Percentiles rank a stretch among this genome's conserved stretches.
These are phyloP conservation scores for Apiotrichum mycotoxinovorans DNA, from an alignment of 1,284 basidiomycete genomes.

Conservation along the genomic window DNA sequence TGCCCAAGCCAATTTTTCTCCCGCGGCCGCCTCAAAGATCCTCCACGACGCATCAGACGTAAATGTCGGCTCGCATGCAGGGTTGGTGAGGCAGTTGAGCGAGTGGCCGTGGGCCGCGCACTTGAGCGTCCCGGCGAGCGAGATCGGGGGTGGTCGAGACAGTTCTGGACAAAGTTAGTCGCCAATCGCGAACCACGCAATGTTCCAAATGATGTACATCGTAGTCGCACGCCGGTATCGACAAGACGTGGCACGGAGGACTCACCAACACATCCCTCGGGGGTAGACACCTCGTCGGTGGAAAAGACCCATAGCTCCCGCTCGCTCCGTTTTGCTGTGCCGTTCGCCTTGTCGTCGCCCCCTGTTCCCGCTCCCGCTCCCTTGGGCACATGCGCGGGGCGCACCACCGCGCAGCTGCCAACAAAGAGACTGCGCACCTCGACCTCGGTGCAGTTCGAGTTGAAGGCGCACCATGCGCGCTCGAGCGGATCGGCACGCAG, in stretches of 20 bases:
- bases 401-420: slow-evolving; percentile 12
- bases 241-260: neutral
- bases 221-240: neutral
- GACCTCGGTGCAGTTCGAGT: slow-evolving; percentile 5
- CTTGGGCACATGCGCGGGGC: neutral
- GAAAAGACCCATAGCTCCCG: slow-evolving; percentile 20
- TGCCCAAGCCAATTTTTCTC: slow-evolving; percentile 22
- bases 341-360: neutral
- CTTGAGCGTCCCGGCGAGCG: slow-evolving; percentile 8
- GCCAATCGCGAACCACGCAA: too few relatives aligned
- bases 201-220: neutral
- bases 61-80: slow-evolving; percentile 7
- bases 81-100: slow-evolving; percentile 8
- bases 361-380: neutral
- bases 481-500: slow-evolving; percentile 26
- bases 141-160: slow-evolving; percentile 10
- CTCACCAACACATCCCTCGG: slow-evolving; percentile 9
- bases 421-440: slow-evolving; percentile 5
- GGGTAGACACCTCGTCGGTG: neutral
- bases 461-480: slow-evolving; percentile 26
- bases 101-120: slow-evolving; percentile 15
- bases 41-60: slow-evolving; percentile 10
- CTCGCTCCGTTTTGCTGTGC: neutral
- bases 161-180: slow-evolving; percentile 3
- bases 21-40: slow-evolving; percentile 15